These are phyloP conservation scores for Guyanaporus albipodus DNA, from an alignment of 768 basidiomycete species.

Conservation along the genomic window DNA sequence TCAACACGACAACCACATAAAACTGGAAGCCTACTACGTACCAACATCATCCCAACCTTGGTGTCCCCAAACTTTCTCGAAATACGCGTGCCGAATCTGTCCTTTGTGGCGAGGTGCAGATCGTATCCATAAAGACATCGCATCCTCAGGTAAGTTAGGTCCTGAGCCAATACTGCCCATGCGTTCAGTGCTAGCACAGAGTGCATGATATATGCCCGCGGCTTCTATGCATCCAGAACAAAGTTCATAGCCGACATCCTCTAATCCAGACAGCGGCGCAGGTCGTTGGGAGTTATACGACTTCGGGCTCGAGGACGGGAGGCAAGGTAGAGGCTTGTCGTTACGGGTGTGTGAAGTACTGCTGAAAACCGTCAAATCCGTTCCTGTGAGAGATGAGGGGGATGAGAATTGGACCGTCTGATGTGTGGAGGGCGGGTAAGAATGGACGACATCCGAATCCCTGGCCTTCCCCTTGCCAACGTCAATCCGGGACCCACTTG, in stretches of 20 bases:
- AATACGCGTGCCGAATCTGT: slow-evolving; percentile 76
- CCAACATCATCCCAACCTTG: slow-evolving; percentile 87
- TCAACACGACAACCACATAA: neutral
- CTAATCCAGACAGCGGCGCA: slow-evolving; percentile 1
- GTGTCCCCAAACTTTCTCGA: slow-evolving; percentile 82
- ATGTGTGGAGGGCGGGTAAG: slow-evolving; percentile 37
- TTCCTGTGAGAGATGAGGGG: slow-evolving; percentile 16
- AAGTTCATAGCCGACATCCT: slow-evolving; percentile 67
- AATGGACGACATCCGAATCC: slow-evolving; percentile 18
- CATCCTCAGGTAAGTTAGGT: slow-evolving; percentile 53
- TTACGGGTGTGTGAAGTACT: slow-evolving; percentile 14
- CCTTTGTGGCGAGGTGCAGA: slow-evolving; percentile 71
- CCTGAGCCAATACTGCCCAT: slow-evolving; percentile 24
- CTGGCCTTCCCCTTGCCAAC: slow-evolving; percentile 47
- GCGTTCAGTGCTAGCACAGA: slow-evolving; percentile 46
- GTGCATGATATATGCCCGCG: slow-evolving; percentile 74
- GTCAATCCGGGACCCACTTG: slow-evolving; percentile 11
- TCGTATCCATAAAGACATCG: slow-evolving; percentile 56
- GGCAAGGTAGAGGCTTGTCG: slow-evolving; percentile 45
- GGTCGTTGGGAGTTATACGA: slow-evolving; percentile 5
- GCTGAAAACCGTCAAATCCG: slow-evolving; percentile 14
- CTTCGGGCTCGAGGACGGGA: slow-evolving; percentile 31
- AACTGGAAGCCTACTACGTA: slow-evolving; percentile 36
- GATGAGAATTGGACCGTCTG: slow-evolving; percentile 23
- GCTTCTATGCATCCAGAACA: slow-evolving; percentile 77